Evolutionary conservation across 176 grass and related monocot genomes (phyloP).

Genomic region (Zizania latifolia): DNA sequence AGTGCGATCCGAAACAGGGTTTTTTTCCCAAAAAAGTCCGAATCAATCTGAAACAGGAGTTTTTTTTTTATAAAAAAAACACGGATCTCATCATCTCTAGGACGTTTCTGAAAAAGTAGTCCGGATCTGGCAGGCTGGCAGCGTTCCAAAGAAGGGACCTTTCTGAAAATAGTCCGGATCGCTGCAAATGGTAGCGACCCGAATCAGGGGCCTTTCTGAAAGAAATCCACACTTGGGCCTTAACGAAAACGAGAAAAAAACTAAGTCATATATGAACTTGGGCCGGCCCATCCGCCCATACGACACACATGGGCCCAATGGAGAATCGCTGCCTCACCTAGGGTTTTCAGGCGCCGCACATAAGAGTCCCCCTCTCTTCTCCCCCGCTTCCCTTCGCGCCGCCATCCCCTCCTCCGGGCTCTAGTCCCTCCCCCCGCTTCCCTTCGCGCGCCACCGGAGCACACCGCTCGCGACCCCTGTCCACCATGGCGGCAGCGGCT

Average conservation of each 20-base stretch:
- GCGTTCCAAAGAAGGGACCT: too few species aligned
- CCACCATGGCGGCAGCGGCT: slow-evolving; percentile 54
- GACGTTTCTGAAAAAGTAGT: too few species aligned
- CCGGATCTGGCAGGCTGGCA: too few species aligned
- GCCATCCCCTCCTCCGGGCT: neutral
- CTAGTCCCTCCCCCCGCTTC: neutral
- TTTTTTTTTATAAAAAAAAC: too few species aligned
- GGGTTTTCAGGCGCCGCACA: slow-evolving; percentile 44
- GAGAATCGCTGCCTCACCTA: neutral
- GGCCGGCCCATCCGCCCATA: neutral
- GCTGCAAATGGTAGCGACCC: too few species aligned
- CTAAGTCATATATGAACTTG: neutral
- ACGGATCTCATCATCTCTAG: too few species aligned
- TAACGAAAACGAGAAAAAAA: neutral
- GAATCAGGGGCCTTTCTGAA: neutral
- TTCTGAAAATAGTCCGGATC: too few species aligned
- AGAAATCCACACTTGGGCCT: too few species aligned
- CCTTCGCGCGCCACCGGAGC: neutral
- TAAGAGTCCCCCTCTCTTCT: neutral
- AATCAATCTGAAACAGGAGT: too few species aligned
- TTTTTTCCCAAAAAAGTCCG: too few species aligned
- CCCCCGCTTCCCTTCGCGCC: neutral
- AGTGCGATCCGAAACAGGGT: too few species aligned
- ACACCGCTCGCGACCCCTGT: neutral
- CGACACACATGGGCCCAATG: neutral